phyloP scores from a whole-genome alignment of 257 asterid species.

The Apocynum venetum region DNA sequence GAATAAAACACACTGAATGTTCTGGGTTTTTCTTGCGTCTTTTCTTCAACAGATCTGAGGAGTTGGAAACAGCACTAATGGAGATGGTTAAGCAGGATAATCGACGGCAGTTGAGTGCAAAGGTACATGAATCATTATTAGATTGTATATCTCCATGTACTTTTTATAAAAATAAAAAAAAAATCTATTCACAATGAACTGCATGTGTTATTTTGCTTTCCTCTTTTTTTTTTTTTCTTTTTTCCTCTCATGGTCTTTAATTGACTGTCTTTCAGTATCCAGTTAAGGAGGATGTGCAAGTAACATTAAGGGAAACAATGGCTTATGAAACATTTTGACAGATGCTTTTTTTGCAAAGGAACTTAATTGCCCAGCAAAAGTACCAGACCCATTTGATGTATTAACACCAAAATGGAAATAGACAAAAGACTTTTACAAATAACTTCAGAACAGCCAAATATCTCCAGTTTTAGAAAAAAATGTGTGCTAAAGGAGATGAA shows the following conservation, averaged over 20 bases:
- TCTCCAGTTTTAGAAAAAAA: neutral
- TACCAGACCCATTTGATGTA: neutral
- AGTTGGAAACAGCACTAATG: conserved; percentile 90
- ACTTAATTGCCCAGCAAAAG: neutral
- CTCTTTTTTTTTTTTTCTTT: neutral
- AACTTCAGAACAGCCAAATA: neutral
- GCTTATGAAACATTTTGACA: neutral
- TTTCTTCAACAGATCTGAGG: conserved; percentile 73
- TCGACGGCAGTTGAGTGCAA: conserved; percentile 85
- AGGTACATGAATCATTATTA: conserved; percentile 40
- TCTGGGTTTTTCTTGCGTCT: neutral
- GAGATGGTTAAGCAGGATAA: conserved; percentile 99
- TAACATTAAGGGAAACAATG: neutral
- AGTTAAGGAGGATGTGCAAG: neutral
- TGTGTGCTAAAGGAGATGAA: neutral
- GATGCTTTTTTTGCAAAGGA: neutral
- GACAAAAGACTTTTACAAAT: neutral
- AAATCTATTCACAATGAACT: neutral
- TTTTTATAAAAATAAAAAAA: too few species aligned
- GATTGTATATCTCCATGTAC: neutral
- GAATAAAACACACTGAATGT: neutral
- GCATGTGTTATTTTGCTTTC: neutral
- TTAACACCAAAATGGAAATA: neutral
- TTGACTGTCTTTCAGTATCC: neutral
- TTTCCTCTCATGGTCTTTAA: neutral